Percentiles rank a stretch among this genome's conserved stretches.
These are phyloP conservation scores for Blastobotrys parvus DNA, from an alignment of 805 yeast genomes.

Conservation along the genomic window DNA sequence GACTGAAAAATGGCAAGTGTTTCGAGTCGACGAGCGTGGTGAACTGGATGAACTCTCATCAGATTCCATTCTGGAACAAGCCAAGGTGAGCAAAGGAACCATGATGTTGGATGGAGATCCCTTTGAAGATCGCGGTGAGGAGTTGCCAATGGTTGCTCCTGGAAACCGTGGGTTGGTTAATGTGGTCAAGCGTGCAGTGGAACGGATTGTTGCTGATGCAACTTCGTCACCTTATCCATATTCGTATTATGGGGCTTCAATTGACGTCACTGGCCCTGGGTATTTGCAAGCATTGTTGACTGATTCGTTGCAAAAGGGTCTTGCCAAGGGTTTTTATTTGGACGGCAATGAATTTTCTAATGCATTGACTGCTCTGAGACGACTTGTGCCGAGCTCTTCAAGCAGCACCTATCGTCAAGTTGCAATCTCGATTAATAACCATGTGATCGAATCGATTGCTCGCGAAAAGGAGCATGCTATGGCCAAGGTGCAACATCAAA, in stretches of 20 bases:
- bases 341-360: constrained; percentile 15
- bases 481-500: constrained; percentile 6
- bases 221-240: not conserved
- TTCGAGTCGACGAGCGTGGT: constrained; percentile 24
- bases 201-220: constrained; percentile 7
- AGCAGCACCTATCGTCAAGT: constrained; percentile 8
- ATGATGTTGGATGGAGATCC: constrained; percentile 3
- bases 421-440: constrained; percentile 10
- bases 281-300: constrained; percentile 12
- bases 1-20: constrained; percentile 27
- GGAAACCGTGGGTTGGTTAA: constrained; percentile 10
- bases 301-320: constrained; percentile 9
- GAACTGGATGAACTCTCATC: constrained; percentile 22
- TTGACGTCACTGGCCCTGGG: not conserved
- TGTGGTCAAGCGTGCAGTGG: constrained; percentile 12
- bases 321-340: constrained; percentile 12
- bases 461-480: constrained; percentile 9
- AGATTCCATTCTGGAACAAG: constrained; percentile 13
- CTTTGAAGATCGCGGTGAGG: constrained; percentile 5
- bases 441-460: constrained; percentile 9
- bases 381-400: constrained; percentile 10
- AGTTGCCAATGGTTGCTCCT: constrained; percentile 8
- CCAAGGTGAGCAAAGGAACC: constrained; percentile 5
- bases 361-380: constrained; percentile 13
- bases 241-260: not conserved